phyloP scores from a whole-genome alignment of 2,329 filamentous ascomycete genomes.

The Hypomyces rosellus region DNA sequence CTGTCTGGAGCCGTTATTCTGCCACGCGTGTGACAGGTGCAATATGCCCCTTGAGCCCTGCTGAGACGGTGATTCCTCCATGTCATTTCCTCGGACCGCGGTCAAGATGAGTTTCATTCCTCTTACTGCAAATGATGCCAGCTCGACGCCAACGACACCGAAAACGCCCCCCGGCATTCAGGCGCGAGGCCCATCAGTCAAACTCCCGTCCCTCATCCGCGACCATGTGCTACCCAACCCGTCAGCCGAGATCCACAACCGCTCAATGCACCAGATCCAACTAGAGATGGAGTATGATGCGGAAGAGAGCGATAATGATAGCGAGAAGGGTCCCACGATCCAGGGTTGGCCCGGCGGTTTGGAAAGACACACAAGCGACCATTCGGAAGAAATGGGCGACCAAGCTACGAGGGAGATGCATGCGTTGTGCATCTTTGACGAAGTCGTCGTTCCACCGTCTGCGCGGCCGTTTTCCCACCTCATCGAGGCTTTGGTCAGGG shows the following conservation, averaged over 20 bases:
- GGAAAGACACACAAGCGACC: slow-evolving; percentile 7
- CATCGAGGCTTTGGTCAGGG: slow-evolving; percentile 9
- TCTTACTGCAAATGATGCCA: slow-evolving; percentile 4
- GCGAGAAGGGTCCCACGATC: slow-evolving; percentile 10
- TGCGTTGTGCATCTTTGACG: slow-evolving; percentile 18
- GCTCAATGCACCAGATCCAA: slow-evolving; percentile 19
- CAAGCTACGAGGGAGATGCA: slow-evolving; percentile 15
- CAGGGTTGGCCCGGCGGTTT: slow-evolving; percentile 12
- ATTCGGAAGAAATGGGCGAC: slow-evolving; percentile 9
- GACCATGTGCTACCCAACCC: slow-evolving; percentile 11
- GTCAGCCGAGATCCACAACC: slow-evolving; percentile 5
- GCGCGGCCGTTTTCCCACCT: slow-evolving; percentile 10
- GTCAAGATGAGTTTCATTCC: slow-evolving; percentile 10
- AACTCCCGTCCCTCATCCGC: slow-evolving; percentile 15
- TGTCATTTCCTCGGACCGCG: slow-evolving; percentile 6
- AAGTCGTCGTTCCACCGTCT: slow-evolving; percentile 8
- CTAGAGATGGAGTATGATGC: slow-evolving; percentile 18
- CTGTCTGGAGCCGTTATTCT: slow-evolving; percentile 8
- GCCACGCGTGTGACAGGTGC: slow-evolving; percentile 10
- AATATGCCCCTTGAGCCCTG: slow-evolving; percentile 11
- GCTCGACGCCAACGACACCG: slow-evolving; percentile 3
- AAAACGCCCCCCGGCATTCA: slow-evolving; percentile 2
- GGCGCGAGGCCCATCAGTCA: slow-evolving; percentile 6
- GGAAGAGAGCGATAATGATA: slow-evolving; percentile 16
- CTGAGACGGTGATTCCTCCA: slow-evolving; percentile 8